Base-by-base conservation (phyloP, 441 rosid species). In the Gossypium trilobum region DNA sequence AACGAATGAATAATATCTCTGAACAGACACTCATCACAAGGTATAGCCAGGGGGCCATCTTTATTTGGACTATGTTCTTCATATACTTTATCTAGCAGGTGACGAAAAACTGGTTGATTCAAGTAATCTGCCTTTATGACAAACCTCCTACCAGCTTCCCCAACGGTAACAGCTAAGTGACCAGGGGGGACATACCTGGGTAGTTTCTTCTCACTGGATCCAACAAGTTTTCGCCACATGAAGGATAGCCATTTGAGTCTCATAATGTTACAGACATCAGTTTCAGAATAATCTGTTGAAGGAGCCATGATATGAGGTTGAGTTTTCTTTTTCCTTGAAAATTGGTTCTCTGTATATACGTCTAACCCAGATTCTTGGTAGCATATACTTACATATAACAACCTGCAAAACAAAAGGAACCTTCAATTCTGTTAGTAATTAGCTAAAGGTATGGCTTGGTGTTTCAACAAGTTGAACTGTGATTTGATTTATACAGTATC, bases 111-210 rank as follows among this genome's bases (percentile, higher is more conserved):
- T 44, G 78, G 79, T 55, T 71, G 78, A 77, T 78, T 78, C 77
- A 76, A 62, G 72, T 78, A 73, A 65, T 76, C 76, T 56, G 80
- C 78, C 78, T 60, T 76, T 4, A 71, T 65, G 52, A 78, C 42
- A 13, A 71, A 74, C 63, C 84, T 78, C 74, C 65, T 60, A 29
- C 80, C 50, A 33, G 77, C 71, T 66, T 73, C 64, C 22, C 84
- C 83, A 2, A 77, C 68, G 19, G 51, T 62, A 62, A 62, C 51
- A 19, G 79, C 80, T n/a, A 78, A 72, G 60, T 74, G 78, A 11
- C 82, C 82, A 3, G 74, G 77, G 29, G 80, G 78, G 3, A 82
- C 83, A 55, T 81, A 82, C 5, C 17, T 63, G n/a, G 82, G 76
- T 64, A 55, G 74, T 52, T 68, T 79, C 72, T 74, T 72, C 72